Conservation (phyloP, 176 grass and related monocot genomes). For the Zoysia japonica region DNA sequence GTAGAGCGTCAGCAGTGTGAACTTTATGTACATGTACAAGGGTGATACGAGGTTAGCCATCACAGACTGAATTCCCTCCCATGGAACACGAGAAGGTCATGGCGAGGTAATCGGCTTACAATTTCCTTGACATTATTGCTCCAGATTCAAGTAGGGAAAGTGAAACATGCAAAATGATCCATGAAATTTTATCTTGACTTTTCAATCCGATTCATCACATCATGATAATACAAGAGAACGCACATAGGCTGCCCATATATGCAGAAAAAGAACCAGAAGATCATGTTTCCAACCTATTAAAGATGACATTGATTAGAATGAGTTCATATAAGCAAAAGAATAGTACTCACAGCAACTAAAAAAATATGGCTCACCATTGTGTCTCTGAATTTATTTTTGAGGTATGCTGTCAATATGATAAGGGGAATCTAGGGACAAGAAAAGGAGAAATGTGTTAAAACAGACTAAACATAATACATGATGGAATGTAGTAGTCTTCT, state of each 20-base stretch:
- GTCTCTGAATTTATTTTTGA: slow-evolving; percentile 84
- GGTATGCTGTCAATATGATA: slow-evolving; percentile 79
- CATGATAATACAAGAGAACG: slow-evolving; percentile 92
- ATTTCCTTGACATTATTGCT: slow-evolving; percentile 39
- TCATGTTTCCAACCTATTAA: slow-evolving; percentile 94
- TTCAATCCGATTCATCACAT: slow-evolving; percentile 86
- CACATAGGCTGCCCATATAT: slow-evolving; percentile 96
- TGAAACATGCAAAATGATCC: background rate
- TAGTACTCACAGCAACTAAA: background rate
- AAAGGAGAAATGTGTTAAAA: slow-evolving; percentile 22
- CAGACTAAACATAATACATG: slow-evolving; percentile 6
- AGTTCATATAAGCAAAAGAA: slow-evolving; percentile 1
- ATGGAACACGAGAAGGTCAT: background rate
- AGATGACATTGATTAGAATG: slow-evolving; percentile 26
- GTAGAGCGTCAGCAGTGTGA: background rate
- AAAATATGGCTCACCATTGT: slow-evolving; percentile 67
- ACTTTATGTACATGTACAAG: background rate
- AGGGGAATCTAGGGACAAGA: slow-evolving; percentile 67
- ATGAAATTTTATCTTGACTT: slow-evolving; percentile 29
- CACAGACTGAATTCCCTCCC: background rate
- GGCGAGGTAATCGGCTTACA: background rate
- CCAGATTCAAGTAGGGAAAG: slow-evolving; percentile 5
- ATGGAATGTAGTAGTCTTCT: background rate
- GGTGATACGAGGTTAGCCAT: background rate
- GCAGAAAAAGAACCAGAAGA: slow-evolving; percentile 99